These are phyloP conservation scores for Syncephalastrum racemosum DNA, from an alignment of 371 early-diverging fungal genomes.

Conservation along the genomic window DNA sequence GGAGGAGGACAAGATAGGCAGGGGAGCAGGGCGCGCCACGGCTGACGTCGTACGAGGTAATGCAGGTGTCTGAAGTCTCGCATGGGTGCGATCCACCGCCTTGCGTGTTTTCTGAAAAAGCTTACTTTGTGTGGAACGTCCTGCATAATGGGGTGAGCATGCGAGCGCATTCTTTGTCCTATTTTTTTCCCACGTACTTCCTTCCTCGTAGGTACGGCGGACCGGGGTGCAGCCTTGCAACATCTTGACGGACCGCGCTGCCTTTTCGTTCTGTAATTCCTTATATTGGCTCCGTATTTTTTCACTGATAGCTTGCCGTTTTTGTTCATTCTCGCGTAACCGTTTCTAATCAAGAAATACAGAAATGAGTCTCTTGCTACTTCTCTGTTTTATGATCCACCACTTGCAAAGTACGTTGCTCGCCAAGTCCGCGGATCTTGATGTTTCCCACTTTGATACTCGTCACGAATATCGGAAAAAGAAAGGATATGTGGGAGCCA, in stretches of 20 bases:
- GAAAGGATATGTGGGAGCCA: constrained; percentile 39
- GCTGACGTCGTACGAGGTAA: too few relatives aligned
- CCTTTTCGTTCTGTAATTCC: constrained; percentile 39
- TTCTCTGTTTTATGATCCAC: background rate
- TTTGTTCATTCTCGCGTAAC: constrained; percentile 31
- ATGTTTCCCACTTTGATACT: constrained; percentile 29
- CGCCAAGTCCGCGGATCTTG: constrained; percentile 33
- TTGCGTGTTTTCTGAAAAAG: constrained; percentile 35
- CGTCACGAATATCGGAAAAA: constrained; percentile 35
- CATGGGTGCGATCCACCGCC: constrained; percentile 26
- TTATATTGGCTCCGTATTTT: constrained; percentile 44
- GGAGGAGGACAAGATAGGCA: too few relatives aligned
- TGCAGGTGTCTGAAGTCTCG: too few relatives aligned
- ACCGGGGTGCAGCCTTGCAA: constrained; percentile 27
- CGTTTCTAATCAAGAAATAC: constrained; percentile 22
- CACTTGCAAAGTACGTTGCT: constrained; percentile 31
- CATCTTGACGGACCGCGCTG: constrained; percentile 41
- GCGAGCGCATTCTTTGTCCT: too few relatives aligned
- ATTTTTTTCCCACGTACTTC: background rate
- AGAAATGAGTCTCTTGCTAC: background rate
- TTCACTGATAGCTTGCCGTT: constrained; percentile 29
- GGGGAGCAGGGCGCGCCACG: too few relatives aligned
- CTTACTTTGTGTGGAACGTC: constrained; percentile 29
- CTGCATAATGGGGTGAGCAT: constrained; percentile 10
- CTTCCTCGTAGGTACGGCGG: constrained; percentile 33